Evolutionary conservation across 2,329 filamentous ascomycete species (phyloP).

Genomic region (Fusarium sp.): DNA sequence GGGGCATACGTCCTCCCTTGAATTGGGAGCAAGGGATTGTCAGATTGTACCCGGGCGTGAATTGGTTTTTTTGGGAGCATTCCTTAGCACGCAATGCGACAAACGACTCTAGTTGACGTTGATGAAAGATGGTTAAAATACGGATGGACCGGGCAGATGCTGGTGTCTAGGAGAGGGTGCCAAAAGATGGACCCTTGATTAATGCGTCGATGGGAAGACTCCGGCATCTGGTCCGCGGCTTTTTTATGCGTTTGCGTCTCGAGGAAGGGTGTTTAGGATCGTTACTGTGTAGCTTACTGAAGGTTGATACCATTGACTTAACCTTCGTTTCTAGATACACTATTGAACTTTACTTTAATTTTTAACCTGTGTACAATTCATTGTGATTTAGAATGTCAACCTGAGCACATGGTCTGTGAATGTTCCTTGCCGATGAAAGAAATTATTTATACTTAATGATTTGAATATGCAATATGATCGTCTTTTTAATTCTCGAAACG

Average conservation of each 20-base stretch:
- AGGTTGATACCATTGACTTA: slow-evolving; percentile 25
- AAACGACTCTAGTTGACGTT: slow-evolving; percentile 45
- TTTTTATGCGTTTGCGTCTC: slow-evolving; percentile 43
- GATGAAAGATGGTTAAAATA: slow-evolving; percentile 45
- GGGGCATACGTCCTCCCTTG: slow-evolving; percentile 48
- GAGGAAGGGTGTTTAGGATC: slow-evolving; percentile 49
- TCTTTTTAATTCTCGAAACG: slow-evolving; percentile 44
- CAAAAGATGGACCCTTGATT: slow-evolving; percentile 37
- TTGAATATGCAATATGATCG: slow-evolving; percentile 12
- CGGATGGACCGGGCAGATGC: slow-evolving; percentile 37
- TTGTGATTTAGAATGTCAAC: not conserved
- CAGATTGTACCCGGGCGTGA: slow-evolving; percentile 47
- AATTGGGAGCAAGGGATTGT: slow-evolving; percentile 45
- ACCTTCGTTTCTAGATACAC: slow-evolving; percentile 41
- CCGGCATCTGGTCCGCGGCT: slow-evolving; percentile 36
- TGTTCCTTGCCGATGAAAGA: not conserved
- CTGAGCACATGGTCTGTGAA: not conserved
- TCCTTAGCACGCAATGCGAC: slow-evolving; percentile 47
- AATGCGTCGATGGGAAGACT: slow-evolving; percentile 37
- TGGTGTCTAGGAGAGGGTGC: slow-evolving; percentile 22
- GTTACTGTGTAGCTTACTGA: slow-evolving; percentile 45
- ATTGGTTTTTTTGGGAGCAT: slow-evolving; percentile 47
- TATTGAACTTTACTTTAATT: slow-evolving; percentile 38
- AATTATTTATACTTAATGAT: not conserved
- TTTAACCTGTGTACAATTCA: not conserved